Evolutionary conservation across 345 rosid species (phyloP).

Genomic region (Kandelia obovata): DNA sequence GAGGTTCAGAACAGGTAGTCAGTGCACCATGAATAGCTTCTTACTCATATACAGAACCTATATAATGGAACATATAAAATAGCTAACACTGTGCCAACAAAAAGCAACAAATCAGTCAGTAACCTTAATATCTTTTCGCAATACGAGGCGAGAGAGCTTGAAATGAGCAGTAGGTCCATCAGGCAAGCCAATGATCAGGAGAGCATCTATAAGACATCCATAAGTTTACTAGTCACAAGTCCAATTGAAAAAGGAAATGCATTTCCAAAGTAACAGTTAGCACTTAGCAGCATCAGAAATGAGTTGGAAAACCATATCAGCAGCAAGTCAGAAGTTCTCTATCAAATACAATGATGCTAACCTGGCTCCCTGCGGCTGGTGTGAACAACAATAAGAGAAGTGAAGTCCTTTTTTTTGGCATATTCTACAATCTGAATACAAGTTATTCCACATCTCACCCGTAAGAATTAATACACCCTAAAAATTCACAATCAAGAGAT

Average conservation of each 20-base stretch:
- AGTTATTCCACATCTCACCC: background rate
- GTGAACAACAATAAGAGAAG: constrained; percentile 78
- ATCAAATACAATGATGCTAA: constrained; percentile 22
- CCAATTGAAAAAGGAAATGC: background rate
- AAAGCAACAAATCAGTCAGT: constrained; percentile 1
- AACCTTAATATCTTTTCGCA: constrained; percentile 92
- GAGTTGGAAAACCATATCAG: background rate
- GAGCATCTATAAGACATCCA: constrained; percentile 56
- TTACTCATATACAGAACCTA: background rate
- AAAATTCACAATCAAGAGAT: background rate
- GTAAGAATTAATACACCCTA: background rate
- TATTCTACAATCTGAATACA: constrained; percentile 71
- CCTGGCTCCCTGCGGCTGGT: constrained; percentile 91
- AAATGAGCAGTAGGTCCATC: constrained; percentile 96
- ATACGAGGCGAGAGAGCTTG: constrained; percentile 73
- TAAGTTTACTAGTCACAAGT: background rate
- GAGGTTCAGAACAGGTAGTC: no score
- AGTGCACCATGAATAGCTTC: no score
- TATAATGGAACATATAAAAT: background rate
- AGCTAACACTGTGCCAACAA: background rate
- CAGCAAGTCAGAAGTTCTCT: background rate
- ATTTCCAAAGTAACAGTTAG: background rate
- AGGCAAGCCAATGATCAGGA: constrained; percentile 74
- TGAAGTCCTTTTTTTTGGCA: constrained; percentile 73
- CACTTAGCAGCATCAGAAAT: background rate